Conservation (phyloP, 2,329 filamentous ascomycete species). For the Hymenotorrendiella dingleyae region DNA sequence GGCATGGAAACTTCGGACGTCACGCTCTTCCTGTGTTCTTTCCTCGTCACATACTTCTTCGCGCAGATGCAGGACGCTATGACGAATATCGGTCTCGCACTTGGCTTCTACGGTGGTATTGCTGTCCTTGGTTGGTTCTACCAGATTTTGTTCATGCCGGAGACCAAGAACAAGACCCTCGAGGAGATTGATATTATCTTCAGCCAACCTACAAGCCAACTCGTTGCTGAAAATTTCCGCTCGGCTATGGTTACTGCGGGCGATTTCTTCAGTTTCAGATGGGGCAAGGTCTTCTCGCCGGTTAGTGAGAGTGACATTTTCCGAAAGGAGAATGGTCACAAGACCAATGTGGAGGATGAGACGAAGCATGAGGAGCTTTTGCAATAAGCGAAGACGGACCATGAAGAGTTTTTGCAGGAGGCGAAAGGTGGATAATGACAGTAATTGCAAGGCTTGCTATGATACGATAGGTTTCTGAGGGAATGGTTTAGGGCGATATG, state of each 20-base stretch:
- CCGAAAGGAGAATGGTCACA: conserved; percentile 24
- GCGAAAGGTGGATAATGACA: too few relatives aligned
- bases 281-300: conserved; percentile 27
- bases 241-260: conserved; percentile 24
- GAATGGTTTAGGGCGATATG: too few relatives aligned
- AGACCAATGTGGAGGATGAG: conserved; percentile 11
- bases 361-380: conserved; percentile 18
- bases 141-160: conserved; percentile 69
- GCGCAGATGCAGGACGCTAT: conserved; percentile 63
- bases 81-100: conserved; percentile 55
- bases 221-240: conserved; percentile 54
- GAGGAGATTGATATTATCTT: conserved; percentile 69
- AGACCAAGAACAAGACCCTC: conserved; percentile 60
- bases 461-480: too few relatives aligned
- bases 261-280: conserved; percentile 24
- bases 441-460: too few relatives aligned
- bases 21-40: conserved; percentile 64
- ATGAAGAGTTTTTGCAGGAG: too few relatives aligned
- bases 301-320: conserved; percentile 27
- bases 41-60: conserved; percentile 74
- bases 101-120: conserved; percentile 71
- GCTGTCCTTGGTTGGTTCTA: conserved; percentile 66
- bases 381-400: too few relatives aligned
- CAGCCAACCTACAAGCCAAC: conserved; percentile 53
- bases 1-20: conserved; percentile 68